Base-by-base conservation (phyloP, 1,139 yeast genomes). In the Geotrichum carabidarum region DNA sequence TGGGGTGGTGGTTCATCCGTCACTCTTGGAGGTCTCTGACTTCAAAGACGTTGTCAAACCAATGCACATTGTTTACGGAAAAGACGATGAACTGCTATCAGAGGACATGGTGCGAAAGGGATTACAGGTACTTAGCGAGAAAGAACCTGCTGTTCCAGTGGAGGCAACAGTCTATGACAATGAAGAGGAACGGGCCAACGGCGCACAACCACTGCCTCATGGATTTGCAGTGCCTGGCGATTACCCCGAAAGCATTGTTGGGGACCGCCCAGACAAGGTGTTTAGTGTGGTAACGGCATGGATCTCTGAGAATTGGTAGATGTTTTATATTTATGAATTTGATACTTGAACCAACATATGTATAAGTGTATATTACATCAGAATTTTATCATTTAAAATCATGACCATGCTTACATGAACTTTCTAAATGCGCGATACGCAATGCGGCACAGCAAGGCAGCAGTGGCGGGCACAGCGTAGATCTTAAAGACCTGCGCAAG, bases 201-300 rank as follows among this genome's bases (percentile, higher is more conserved):
- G 22, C 42, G 52, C 31, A 3, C 53, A 54, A 6, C 62, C 63
- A 2, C 58, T 72, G 18, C 76, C 76, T 4, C 75, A 72, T 59
- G 75, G 76, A 2, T 73, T 73, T 61, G 73, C 73, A 1, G 74
- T 73, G 22, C 71, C 72, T 30, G 74, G 75, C 1, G 76, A 73
- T 52, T 73, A 72, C 53, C 63, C 70, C 6, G 60, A 57, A 12
- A 44, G 58, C 1, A 57, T 58, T 31, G 70, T 67, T 1, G 69
- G 68, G 71, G 59, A 80, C 42, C 51, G 53, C 30, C 69, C 70
- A 1, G 53, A 55, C n/a, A 59, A 60, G 45, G 69, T 66, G 8
- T 45, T 66, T 14, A 58, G 58, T 31, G 50, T 59, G 12, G 63
- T 65, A 8, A 44, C 60, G n/a, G 56, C 59, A 32, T 67, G 69